These are phyloP conservation scores for Psophocarpus tetragonolobus DNA, from an alignment of 306 rosid genomes.

Conservation along the genomic window DNA sequence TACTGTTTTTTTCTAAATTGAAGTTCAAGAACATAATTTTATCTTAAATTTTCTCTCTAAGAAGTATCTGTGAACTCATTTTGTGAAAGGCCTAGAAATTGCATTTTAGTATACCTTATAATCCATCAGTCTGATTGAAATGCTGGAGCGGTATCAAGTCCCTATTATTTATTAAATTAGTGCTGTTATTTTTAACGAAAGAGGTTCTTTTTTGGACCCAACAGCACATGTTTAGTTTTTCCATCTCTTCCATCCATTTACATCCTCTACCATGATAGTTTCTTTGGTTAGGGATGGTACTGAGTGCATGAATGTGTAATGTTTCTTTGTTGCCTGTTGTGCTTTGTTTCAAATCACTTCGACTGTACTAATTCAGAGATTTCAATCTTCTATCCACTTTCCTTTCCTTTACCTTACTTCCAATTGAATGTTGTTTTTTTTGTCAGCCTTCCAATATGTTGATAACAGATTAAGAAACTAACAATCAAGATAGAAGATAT, in stretches of 20 bases:
- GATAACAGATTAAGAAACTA: not conserved
- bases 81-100: not conserved
- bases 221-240: not conserved
- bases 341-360: conserved; percentile 5
- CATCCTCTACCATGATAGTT: not conserved
- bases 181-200: not conserved
- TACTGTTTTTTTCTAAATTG: not conserved
- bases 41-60: conserved; percentile 5
- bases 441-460: not conserved
- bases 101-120: not conserved
- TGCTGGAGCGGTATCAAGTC: not conserved
- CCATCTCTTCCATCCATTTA: not conserved
- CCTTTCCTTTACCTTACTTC: not conserved
- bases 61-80: not conserved
- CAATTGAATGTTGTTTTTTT: too few species aligned
- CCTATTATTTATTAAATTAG: not conserved
- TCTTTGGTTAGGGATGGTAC: conserved; percentile 2
- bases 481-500: not conserved
- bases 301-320: not conserved
- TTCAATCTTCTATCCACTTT: not conserved
- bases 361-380: not conserved
- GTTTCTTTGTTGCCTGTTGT: conserved; percentile 18
- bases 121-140: not conserved
- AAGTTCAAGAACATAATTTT: conserved; percentile 11
- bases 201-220: not conserved